Percentiles rank a stretch among this genome's conserved stretches.
phyloP scores from a whole-genome alignment of 2,329 filamentous ascomycete species.

The Penicillium sp. region DNA sequence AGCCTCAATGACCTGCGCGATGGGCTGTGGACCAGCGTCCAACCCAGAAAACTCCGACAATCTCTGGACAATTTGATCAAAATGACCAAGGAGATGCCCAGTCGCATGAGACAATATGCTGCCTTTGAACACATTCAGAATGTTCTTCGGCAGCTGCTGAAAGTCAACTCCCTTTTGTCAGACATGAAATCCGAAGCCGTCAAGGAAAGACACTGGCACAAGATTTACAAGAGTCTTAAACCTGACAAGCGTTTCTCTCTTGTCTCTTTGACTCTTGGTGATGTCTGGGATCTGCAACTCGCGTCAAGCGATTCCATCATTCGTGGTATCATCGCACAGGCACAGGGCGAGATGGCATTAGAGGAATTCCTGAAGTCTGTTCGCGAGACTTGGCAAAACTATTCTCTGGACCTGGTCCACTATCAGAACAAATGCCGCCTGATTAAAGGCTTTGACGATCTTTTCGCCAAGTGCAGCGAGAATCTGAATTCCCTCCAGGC shows the following conservation, averaged over 20 bases:
- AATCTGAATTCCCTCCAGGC: slow-evolving; percentile 96
- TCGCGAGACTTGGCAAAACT: slow-evolving; percentile 94
- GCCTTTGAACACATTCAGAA: slow-evolving; percentile 99
- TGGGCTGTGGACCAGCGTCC: slow-evolving; percentile 89
- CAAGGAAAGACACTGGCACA: slow-evolving; percentile 92
- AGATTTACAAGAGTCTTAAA: slow-evolving; percentile 94
- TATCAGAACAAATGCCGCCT: slow-evolving; percentile 98
- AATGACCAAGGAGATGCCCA: slow-evolving; percentile 99
- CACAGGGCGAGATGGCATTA: slow-evolving; percentile 95
- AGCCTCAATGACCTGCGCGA: slow-evolving; percentile 92
- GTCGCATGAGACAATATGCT: slow-evolving; percentile 97
- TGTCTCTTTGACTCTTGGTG: slow-evolving; percentile 91
- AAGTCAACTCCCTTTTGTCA: slow-evolving; percentile 81
- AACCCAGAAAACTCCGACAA: slow-evolving; percentile 86
- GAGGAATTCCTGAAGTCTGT: slow-evolving; percentile 97
- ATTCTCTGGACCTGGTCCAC: slow-evolving; percentile 87
- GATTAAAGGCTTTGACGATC: slow-evolving; percentile 95
- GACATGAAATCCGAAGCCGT: slow-evolving; percentile 97
- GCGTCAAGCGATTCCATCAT: slow-evolving; percentile 83
- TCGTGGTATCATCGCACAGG: slow-evolving; percentile 88
- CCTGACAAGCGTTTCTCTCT: slow-evolving; percentile 92
- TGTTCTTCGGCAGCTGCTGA: slow-evolving; percentile 80
- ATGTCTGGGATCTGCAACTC: slow-evolving; percentile 96
- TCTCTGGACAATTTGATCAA: slow-evolving; percentile 90
- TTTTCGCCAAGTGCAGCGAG: slow-evolving; percentile 98